Conservation (phyloP, 2,329 filamentous ascomycete genomes). For the Nothophaeocryptopus gaeumannii region DNA sequence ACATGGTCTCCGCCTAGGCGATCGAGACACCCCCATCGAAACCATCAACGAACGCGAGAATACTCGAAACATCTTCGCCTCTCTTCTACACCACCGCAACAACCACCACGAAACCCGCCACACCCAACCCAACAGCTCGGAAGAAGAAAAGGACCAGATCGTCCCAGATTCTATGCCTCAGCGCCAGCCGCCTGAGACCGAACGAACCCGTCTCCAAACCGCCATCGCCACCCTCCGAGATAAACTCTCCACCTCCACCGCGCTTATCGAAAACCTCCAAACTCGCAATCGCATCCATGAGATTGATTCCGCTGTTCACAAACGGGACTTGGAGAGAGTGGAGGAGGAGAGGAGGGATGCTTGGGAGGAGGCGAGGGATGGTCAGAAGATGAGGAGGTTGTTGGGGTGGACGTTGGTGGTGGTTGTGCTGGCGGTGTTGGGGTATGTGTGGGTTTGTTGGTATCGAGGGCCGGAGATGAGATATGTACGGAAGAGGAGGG, state of each 20-base stretch:
- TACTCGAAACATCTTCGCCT: not conserved
- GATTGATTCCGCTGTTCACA: too few species aligned
- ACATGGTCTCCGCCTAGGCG: too few species aligned
- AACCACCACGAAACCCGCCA: too few species aligned
- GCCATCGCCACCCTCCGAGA: not conserved
- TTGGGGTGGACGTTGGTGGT: too few species aligned
- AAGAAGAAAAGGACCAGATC: too few species aligned
- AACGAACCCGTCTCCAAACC: not conserved
- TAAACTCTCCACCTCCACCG: not conserved
- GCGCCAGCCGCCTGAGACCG: not conserved
- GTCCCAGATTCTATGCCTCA: too few species aligned
- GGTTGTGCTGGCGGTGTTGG: not conserved
- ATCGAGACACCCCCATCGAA: not conserved
- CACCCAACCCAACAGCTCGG: too few species aligned
- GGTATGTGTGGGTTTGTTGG: not conserved
- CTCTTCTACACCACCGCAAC: not conserved
- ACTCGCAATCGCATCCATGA: not conserved
- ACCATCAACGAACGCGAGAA: constrained; percentile 3
- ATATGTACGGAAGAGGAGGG: not conserved
- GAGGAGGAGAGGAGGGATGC: too few species aligned
- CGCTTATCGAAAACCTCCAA: not conserved
- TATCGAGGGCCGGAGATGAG: not conserved
- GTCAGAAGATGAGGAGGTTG: too few species aligned
- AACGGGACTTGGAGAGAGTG: too few species aligned
- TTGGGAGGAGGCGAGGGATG: too few species aligned